Evolutionary conservation across 192 early-diverging fungal species (phyloP), one percentile per base, ranked within the genome.

Genomic region (Martensiomyces pterosporus): DNA sequence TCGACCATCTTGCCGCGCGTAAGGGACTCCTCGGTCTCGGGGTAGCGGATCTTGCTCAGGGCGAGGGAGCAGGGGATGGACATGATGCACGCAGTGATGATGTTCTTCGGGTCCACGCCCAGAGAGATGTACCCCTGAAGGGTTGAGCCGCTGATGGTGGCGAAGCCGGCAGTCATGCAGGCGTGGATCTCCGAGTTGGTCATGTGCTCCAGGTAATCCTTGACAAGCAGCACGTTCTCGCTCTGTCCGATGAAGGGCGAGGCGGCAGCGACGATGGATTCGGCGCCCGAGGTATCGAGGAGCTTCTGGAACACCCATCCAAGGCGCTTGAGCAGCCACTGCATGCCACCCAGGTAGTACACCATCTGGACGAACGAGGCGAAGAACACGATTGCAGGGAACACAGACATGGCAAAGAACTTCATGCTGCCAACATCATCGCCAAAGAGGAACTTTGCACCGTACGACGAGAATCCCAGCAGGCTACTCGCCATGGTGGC

Each of bases 331-430:
- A 94, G 80, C 51, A 89, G 33, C 81, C 87, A 88, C 67, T 92
- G 92, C 63, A 91, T 82, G 16, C 79, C 78, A 46, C 88, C 87
- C 55, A 86, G 67, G 70, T 90, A 91, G 77, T 87, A 89, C 47
- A 91, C 60, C 44, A 87, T 80, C 38, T 88, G 84, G 47, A 94
- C 86, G 44, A 89, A 82, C 25, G 90, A 74, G 35, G 87, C 84
- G 68, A 94, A 94, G 76, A 92, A 92, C 55, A 94, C 79, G 37
- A 92, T 78, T 25, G 90, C 87, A 16, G 92, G 90, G 40, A 94
- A 80, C 37, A 91, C 86, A 6, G 67, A 47, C 34, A 85, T 57
- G 46, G 80, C 85, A 61, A 94, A 89, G 10, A 77, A 57, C 24
- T 23, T 16, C 12, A 77, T 57, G 5, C 26, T n/a, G 4, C 59